These are phyloP conservation scores for Sugiyamaella paludigena DNA, from an alignment of 1,139 yeast species.

Conservation along the genomic window DNA sequence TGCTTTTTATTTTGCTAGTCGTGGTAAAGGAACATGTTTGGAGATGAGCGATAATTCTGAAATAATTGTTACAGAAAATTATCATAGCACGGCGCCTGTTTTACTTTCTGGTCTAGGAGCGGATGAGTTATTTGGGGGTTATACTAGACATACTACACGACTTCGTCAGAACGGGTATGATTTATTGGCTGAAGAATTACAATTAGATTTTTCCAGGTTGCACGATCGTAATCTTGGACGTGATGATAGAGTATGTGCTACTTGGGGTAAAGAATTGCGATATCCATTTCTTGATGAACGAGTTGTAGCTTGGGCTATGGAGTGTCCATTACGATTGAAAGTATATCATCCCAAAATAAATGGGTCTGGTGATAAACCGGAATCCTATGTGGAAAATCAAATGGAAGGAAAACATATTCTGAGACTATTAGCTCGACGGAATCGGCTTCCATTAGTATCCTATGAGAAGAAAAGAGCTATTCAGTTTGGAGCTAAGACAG, in stretches of 20 bases:
- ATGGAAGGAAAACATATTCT: conserved; percentile 60
- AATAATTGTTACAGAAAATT: conserved; percentile 4
- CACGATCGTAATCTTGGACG: conserved; percentile 81
- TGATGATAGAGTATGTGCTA: conserved; percentile 82
- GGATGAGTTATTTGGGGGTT: conserved; percentile 93
- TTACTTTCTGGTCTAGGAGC: conserved; percentile 95
- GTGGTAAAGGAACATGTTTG: conserved; percentile 45
- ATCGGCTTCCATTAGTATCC: conserved; percentile 55
- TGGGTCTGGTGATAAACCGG: not conserved
- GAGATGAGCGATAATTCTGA: not conserved
- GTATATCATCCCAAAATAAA: conserved; percentile 34
- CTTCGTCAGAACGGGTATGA: conserved; percentile 31
- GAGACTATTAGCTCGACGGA: conserved; percentile 54
- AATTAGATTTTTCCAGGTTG: conserved; percentile 66
- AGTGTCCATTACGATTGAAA: conserved; percentile 38
- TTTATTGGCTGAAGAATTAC: conserved; percentile 53
- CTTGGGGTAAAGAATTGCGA: conserved; percentile 87
- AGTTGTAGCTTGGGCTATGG: conserved; percentile 52
- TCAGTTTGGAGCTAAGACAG: conserved; percentile 94
- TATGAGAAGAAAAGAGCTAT: conserved; percentile 89
- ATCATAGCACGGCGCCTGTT: conserved; percentile 57
- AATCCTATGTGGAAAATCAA: conserved; percentile 20
- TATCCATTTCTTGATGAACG: conserved; percentile 79
- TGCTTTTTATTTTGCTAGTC: conserved; percentile 89
- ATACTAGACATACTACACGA: conserved; percentile 64